Evolutionary conservation across 1,139 yeast genomes (phyloP).

Genomic region (Candida freyschussii): DNA sequence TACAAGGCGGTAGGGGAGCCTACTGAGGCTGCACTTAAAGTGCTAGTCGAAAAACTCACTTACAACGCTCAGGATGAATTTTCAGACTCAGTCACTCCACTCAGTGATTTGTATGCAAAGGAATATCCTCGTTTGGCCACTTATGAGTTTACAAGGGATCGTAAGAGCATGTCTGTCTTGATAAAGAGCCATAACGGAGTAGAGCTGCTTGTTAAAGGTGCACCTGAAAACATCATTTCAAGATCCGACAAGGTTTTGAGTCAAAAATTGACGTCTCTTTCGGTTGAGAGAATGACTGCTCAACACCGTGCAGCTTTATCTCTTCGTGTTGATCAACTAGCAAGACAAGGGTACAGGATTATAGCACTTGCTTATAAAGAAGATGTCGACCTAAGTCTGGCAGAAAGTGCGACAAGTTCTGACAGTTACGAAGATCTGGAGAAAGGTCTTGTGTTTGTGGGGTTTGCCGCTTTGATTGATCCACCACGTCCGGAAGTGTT

Average conservation of each 20-base stretch:
- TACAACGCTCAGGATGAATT: slow-evolving; percentile 28
- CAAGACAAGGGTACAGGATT: slow-evolving; percentile 68
- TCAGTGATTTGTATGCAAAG: slow-evolving; percentile 20
- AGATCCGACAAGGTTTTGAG: slow-evolving; percentile 36
- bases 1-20: slow-evolving; percentile 57
- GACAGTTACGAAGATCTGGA: slow-evolving; percentile 51
- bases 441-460: slow-evolving; percentile 43
- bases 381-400: slow-evolving; percentile 23
- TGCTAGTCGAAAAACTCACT: slow-evolving; percentile 44
- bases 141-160: slow-evolving; percentile 39
- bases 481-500: slow-evolving; percentile 52
- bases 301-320: slow-evolving; percentile 14
- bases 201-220: slow-evolving; percentile 45
- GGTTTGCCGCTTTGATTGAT: slow-evolving; percentile 48
- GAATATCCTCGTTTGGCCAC: slow-evolving; percentile 26
- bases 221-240: slow-evolving; percentile 44
- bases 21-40: slow-evolving; percentile 77
- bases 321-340: slow-evolving; percentile 43
- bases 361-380: slow-evolving; percentile 58
- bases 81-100: slow-evolving; percentile 18
- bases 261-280: slow-evolving; percentile 27
- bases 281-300: slow-evolving; percentile 25
- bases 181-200: slow-evolving; percentile 26
- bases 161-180: slow-evolving; percentile 47
- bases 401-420: slow-evolving; percentile 27